Conservation (phyloP, 768 basidiomycete species). For the Thelephora ganbajun region DNA sequence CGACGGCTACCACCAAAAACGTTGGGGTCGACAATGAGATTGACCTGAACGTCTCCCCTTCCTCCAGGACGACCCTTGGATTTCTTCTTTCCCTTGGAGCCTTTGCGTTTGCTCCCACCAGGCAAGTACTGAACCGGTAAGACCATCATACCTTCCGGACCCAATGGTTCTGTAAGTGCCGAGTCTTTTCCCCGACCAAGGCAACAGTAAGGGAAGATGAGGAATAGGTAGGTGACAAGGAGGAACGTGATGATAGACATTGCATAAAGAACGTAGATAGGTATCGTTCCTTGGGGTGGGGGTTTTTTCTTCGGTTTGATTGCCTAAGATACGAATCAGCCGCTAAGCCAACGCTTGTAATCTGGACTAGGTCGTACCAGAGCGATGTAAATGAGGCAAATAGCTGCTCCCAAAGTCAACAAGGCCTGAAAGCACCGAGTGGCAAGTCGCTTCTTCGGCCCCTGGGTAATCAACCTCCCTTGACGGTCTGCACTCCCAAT, state of each 20-base stretch:
- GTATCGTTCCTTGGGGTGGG: conserved; percentile 40
- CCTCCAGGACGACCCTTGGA: conserved; percentile 12
- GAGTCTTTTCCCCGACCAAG: conserved; percentile 19
- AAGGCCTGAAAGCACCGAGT: conserved; percentile 34
- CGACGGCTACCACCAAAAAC: conserved; percentile 31
- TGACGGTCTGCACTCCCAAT: conserved; percentile 46
- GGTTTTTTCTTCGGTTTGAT: conserved; percentile 39
- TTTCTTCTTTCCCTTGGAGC: conserved; percentile 22
- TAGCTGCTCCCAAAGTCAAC: conserved; percentile 34
- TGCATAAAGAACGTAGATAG: conserved; percentile 43
- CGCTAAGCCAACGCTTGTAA: too few species aligned
- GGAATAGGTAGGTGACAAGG: conserved; percentile 37
- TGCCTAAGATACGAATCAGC: conserved; percentile 21
- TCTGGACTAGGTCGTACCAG: conserved; percentile 31
- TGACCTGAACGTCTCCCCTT: conserved; percentile 54
- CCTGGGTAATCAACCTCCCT: too few species aligned
- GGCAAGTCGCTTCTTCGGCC: conserved; percentile 40
- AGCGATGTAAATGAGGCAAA: conserved; percentile 49
- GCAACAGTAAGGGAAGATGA: conserved; percentile 45
- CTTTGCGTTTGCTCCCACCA: conserved; percentile 28
- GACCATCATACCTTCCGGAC: conserved; percentile 37
- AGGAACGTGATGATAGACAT: conserved; percentile 40
- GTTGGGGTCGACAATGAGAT: conserved; percentile 57
- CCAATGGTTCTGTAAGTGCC: conserved; percentile 8
- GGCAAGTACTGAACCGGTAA: conserved; percentile 45